Evolutionary conservation across 495 filamentous ascomycete genomes (phyloP).

Genomic region (Penicillium flavigenum): DNA sequence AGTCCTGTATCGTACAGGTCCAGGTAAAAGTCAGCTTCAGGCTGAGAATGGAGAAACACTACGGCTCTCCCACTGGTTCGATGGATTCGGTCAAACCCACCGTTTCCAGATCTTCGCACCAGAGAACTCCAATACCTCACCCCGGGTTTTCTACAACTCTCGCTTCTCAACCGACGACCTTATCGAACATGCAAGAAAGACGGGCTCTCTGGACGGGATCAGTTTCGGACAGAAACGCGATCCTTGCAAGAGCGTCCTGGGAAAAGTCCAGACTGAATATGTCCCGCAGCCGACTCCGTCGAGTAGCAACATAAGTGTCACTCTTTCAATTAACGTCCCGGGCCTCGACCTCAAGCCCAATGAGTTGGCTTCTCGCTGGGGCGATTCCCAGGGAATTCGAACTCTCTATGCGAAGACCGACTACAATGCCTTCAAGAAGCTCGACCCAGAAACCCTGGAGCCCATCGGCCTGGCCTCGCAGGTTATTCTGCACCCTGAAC

Average conservation of each 20-base stretch:
- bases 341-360: constrained; percentile 33
- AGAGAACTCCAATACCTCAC: constrained; percentile 23
- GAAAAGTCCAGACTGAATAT: constrained; percentile 62
- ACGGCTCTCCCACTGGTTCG: constrained; percentile 70
- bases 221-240: constrained; percentile 65
- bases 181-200: constrained; percentile 52
- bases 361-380: constrained; percentile 20
- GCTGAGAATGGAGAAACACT: constrained; percentile 55
- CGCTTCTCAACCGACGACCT: constrained; percentile 58
- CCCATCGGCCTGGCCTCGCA: constrained; percentile 62
- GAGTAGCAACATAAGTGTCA: constrained; percentile 57
- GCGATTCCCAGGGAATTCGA: constrained; percentile 33
- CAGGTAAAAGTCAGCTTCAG: constrained; percentile 58
- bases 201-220: constrained; percentile 45
- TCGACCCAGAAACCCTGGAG: constrained; percentile 70
- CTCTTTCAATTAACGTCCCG: constrained; percentile 58
- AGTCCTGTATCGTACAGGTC: constrained; percentile 70
- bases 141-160: constrained; percentile 68
- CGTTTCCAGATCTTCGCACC: constrained; percentile 62
- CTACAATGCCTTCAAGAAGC: constrained; percentile 49
- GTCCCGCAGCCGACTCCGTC: constrained; percentile 24
- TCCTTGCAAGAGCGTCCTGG: constrained; percentile 66
- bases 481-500: constrained; percentile 57
- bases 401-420: constrained; percentile 64
- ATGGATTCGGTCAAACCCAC: constrained; percentile 74